Evolutionary conservation across 805 yeast species (phyloP).

Genomic region (Spathaspora arborariae): DNA sequence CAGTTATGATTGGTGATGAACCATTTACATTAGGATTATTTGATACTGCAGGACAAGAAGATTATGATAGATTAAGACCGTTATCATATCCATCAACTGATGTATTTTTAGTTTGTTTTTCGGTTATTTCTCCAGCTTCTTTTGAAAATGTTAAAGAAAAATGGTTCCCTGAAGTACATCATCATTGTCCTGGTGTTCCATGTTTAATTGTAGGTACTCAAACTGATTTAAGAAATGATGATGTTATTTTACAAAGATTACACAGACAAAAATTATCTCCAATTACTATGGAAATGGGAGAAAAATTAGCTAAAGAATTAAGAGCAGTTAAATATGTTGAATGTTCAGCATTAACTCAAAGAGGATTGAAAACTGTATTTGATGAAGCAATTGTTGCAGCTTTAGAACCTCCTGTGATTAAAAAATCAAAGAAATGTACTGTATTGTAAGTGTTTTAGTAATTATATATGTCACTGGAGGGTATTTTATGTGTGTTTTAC

Average conservation of each 20-base stretch:
- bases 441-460: conserved; percentile 41
- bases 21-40: conserved; percentile 96
- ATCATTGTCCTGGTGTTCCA: conserved; percentile 98
- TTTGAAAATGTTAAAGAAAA: conserved; percentile 97
- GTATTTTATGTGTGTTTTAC: neutral
- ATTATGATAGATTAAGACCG: conserved; percentile 95
- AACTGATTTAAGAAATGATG: conserved; percentile 91
- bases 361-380: conserved; percentile 95
- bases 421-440: conserved; percentile 77
- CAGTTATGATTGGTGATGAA: conserved; percentile 96
- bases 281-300: conserved; percentile 83
- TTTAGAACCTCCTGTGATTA: conserved; percentile 90
- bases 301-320: conserved; percentile 86
- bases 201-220: conserved; percentile 97
- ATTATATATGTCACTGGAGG: neutral
- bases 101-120: conserved; percentile 92
- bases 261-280: conserved; percentile 89
- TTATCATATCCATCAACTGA: conserved; percentile 96
- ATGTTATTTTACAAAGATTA: conserved; percentile 81
- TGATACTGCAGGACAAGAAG: conserved; percentile 99
- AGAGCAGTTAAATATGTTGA: conserved; percentile 96
- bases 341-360: conserved; percentile 95
- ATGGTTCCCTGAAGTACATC: conserved; percentile 97
- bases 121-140: conserved; percentile 94
- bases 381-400: conserved; percentile 99